Evolutionary conservation across 768 basidiomycete species (phyloP).

Genomic region (Candolleomyces eurysporus): DNA sequence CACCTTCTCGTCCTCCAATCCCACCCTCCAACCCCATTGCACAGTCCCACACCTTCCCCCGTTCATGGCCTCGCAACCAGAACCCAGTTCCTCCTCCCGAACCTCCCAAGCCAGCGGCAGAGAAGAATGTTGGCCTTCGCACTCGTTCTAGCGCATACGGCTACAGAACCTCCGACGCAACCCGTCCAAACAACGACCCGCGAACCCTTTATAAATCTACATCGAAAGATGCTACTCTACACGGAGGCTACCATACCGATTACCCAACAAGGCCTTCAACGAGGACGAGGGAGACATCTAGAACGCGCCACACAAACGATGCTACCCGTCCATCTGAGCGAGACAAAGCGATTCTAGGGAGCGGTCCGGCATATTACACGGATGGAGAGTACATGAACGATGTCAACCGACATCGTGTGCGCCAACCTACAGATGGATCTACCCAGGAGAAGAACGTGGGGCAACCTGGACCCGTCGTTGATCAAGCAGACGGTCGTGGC

Average conservation of each 20-base stretch:
- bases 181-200: not conserved
- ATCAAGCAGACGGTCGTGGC: conserved; percentile 2
- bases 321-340: not conserved
- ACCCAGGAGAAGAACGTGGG: not conserved
- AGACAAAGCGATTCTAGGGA: not conserved
- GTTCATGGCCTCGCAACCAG: not conserved
- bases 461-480: not conserved
- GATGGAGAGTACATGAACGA: not conserved
- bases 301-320: not conserved
- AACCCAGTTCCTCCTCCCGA: not conserved
- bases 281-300: not conserved
- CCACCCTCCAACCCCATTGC: not conserved
- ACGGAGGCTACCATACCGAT: not conserved
- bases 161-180: not conserved
- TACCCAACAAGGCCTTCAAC: not conserved
- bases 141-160: not conserved
- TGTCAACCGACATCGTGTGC: not conserved
- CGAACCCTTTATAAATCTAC: not conserved
- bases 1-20: not conserved
- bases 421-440: not conserved
- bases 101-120: not conserved
- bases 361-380: not conserved
- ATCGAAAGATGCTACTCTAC: not conserved
- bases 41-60: not conserved
- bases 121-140: not conserved